Conservation (phyloP, 2,329 filamentous ascomycete species). For the Xylariaceae sp. region DNA sequence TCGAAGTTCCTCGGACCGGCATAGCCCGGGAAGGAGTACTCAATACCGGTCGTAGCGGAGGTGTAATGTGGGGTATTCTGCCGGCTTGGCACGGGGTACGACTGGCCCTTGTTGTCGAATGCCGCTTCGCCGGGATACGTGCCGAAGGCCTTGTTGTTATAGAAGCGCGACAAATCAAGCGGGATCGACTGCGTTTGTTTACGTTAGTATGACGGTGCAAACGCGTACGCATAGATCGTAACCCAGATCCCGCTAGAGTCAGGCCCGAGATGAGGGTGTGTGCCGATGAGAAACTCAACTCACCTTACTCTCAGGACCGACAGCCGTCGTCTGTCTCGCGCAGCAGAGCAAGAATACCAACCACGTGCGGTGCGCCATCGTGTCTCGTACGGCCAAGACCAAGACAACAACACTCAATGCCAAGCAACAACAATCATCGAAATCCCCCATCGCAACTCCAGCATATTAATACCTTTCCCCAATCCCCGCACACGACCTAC, state of each 20-base stretch:
- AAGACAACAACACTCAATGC: neutral
- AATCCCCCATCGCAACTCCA: too few relatives aligned
- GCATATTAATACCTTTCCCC: neutral
- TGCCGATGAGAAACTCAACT: too few relatives aligned
- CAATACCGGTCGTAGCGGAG: conserved; percentile 37
- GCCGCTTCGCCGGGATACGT: conserved; percentile 40
- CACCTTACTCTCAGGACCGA: neutral
- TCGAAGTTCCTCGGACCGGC: conserved; percentile 33
- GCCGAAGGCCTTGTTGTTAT: conserved; percentile 46
- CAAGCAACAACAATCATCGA: neutral
- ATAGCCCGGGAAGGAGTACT: conserved; percentile 41
- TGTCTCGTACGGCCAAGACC: neutral
- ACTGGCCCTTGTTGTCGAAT: conserved; percentile 40
- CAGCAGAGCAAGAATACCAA: neutral
- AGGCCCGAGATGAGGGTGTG: too few relatives aligned
- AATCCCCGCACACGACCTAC: neutral
- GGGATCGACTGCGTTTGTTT: conserved; percentile 25
- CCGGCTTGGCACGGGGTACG: conserved; percentile 36
- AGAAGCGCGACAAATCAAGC: conserved; percentile 33
- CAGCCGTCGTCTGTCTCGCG: neutral
- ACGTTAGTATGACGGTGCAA: neutral
- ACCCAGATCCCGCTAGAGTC: too few relatives aligned
- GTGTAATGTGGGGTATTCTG: conserved; percentile 33
- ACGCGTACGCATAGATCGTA: too few relatives aligned
- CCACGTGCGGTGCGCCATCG: neutral